Percentiles rank a stretch among this genome's conserved stretches.
Evolutionary conservation across 2,329 filamentous ascomycete genomes (phyloP).

Genomic region (Stachybotrys echinatus): DNA sequence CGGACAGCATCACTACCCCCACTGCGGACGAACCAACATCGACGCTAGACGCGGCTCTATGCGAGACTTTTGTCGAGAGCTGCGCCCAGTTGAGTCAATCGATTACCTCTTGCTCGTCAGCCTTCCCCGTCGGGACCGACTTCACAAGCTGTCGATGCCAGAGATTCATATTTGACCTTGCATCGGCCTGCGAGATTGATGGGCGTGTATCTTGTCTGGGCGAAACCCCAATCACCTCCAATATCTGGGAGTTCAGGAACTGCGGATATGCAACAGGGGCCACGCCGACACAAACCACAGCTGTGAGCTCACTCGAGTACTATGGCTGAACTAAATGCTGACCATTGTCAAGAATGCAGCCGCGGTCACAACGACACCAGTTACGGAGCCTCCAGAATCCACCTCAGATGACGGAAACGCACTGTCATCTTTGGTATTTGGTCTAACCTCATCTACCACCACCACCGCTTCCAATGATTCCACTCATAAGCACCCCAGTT

Average conservation of each 20-base stretch:
- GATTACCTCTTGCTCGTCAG: slow-evolving; percentile 3
- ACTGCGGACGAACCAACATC: slow-evolving; percentile 1
- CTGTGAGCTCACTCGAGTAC: neutral
- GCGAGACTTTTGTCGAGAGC: slow-evolving; percentile 3
- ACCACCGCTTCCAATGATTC: no score
- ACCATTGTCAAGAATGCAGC: neutral
- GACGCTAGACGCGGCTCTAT: slow-evolving; percentile 5
- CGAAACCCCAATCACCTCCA: neutral
- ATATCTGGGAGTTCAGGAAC: slow-evolving; percentile 8
- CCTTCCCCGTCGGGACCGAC: slow-evolving; percentile 1
- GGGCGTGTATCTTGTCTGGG: slow-evolving; percentile 1
- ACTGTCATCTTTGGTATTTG: neutral
- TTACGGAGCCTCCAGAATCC: neutral
- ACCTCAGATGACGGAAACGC: neutral
- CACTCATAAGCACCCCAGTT: no score
- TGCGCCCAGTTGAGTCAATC: slow-evolving; percentile 5
- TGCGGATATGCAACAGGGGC: no score
- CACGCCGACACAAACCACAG: neutral
- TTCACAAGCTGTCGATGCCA: slow-evolving; percentile 8
- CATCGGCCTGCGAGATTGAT: slow-evolving; percentile 7
- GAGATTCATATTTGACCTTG: slow-evolving; percentile 3
- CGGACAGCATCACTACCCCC: slow-evolving; percentile 6
- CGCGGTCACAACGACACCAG: neutral
- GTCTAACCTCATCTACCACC: neutral
- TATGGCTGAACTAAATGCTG: neutral